Evolutionary conservation across 352 stramenopile species (phyloP).

Genomic region (Pythium inflatum): DNA sequence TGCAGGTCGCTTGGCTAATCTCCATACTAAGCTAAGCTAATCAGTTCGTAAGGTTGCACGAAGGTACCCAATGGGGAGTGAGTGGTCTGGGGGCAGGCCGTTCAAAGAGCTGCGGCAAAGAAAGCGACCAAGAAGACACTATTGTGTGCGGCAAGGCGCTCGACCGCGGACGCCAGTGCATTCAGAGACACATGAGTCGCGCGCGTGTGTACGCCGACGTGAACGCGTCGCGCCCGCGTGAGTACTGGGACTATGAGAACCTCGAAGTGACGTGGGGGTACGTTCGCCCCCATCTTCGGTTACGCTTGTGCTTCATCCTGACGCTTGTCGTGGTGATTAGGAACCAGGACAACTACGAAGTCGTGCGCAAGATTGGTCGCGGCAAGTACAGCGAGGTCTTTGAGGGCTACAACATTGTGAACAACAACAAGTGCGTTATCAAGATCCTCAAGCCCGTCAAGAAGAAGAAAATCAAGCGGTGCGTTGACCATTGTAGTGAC

Average conservation of each 20-base stretch:
- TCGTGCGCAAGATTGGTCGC: constrained; percentile 98
- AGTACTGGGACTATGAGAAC: constrained; percentile 99
- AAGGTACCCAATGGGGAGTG: constrained; percentile 16
- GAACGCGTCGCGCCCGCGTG: constrained; percentile 95
- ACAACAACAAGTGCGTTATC: constrained; percentile 98
- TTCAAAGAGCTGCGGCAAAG: neutral
- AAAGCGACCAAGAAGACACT: too few species aligned
- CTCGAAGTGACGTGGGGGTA: constrained; percentile 97
- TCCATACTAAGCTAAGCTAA: neutral
- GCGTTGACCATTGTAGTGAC: too few species aligned
- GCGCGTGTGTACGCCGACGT: constrained; percentile 94
- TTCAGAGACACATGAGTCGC: constrained; percentile 52
- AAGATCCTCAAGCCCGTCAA: constrained; percentile 99
- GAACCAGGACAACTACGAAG: constrained; percentile 99
- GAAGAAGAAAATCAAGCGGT: constrained; percentile 99
- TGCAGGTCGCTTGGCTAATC: constrained; percentile 5
- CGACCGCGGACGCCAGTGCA: neutral
- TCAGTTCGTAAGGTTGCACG: constrained; percentile 11
- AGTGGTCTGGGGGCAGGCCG: constrained; percentile 2
- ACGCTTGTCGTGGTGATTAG: constrained; percentile 5
- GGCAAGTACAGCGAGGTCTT: constrained; percentile 99
- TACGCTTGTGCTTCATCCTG: too few species aligned
- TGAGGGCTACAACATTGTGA: constrained; percentile 97
- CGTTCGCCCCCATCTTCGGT: too few species aligned
- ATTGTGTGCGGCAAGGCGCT: constrained; percentile 19